Conservation (phyloP, 2,329 filamentous ascomycete genomes). For the Shiraia sp. region DNA sequence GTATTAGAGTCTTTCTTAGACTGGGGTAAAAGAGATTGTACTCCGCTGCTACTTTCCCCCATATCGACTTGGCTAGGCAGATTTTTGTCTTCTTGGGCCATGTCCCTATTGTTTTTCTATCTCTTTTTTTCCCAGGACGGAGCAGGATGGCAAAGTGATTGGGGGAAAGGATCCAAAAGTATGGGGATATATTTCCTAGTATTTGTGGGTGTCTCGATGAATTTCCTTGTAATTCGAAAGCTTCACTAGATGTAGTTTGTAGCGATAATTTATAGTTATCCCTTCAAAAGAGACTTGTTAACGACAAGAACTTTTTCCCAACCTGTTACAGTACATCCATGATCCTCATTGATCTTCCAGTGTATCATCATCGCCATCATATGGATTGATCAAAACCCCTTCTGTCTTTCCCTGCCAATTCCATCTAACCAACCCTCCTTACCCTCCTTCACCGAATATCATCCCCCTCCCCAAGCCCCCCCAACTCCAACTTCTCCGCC, state of each 20-base stretch:
- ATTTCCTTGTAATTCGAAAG: neutral
- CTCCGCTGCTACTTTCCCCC: no score
- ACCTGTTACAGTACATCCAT: no score
- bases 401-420: slow-evolving; percentile 5
- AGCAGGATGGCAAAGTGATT: no score
- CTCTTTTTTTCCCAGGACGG: neutral
- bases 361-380: slow-evolving; percentile 7
- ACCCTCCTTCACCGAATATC: slow-evolving; percentile 11
- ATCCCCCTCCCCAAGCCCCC: slow-evolving; percentile 11
- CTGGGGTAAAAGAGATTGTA: no score
- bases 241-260: neutral
- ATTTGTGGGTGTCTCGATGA: no score
- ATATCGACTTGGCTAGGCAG: no score
- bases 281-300: neutral
- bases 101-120: neutral
- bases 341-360: slow-evolving; percentile 19
- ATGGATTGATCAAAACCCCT: slow-evolving; percentile 18
- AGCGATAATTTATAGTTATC: no score
- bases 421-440: slow-evolving; percentile 5
- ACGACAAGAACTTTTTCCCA: slow-evolving; percentile 2
- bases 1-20: no score
- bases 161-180: no score
- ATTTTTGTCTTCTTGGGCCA: slow-evolving; percentile 3
- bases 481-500: slow-evolving; percentile 9
- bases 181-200: no score